Conservation (phyloP, 106 monocot genomes). For the Allium sativum region DNA sequence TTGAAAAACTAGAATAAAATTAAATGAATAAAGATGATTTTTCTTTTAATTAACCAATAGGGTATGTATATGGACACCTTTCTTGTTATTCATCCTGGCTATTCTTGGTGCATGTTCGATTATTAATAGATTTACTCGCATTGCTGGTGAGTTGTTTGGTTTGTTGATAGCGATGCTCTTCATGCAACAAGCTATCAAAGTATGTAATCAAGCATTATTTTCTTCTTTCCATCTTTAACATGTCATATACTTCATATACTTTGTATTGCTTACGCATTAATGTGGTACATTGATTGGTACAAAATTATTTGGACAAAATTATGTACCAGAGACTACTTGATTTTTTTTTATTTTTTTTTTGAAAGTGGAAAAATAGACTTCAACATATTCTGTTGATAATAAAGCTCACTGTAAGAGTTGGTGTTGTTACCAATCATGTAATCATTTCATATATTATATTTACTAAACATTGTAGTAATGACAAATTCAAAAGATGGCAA, state of each 20-base stretch:
- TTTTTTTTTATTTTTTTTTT: no score
- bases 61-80: constrained; percentile 88
- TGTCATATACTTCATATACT: not conserved
- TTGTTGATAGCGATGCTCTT: constrained; percentile 81
- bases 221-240: not conserved
- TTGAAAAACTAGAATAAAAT: no score
- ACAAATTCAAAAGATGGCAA: not conserved
- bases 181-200: constrained; percentile 82
- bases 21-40: no score
- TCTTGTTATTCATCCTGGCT: constrained; percentile 56
- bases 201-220: constrained; percentile 14
- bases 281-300: constrained; percentile 2
- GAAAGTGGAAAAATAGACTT: no score
- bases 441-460: no score
- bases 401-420: no score
- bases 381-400: no score
- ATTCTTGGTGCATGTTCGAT: constrained; percentile 76
- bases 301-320: not conserved
- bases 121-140: constrained; percentile 79
- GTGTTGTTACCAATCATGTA: no score
- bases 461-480: no score
- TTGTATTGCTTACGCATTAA: not conserved
- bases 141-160: constrained; percentile 84
- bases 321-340: no score
- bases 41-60: constrained; percentile 12